phyloP scores from a whole-genome alignment of 2,329 filamentous ascomycete genomes.

The Colletotrichum coccodes region DNA sequence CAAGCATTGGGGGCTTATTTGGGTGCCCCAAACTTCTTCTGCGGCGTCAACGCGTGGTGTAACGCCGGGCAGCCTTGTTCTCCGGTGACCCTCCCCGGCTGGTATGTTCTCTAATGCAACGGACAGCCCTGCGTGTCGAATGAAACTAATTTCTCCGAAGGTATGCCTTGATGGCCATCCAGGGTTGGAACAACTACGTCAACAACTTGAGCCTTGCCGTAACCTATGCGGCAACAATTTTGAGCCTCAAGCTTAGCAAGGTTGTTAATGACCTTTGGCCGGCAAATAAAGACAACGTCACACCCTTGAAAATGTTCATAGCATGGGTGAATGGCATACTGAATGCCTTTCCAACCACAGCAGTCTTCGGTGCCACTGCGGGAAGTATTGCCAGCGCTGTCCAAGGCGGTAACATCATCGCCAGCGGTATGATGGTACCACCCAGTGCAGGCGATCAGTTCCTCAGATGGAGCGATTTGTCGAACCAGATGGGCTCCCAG shows the following conservation, averaged over 20 bases:
- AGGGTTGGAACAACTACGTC: conserved; percentile 33
- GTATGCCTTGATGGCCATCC: conserved; percentile 26
- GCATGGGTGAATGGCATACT: conserved; percentile 7
- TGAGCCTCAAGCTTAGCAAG: not conserved
- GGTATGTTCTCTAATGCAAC: conserved; percentile 1
- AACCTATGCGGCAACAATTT: not conserved
- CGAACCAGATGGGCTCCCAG: not conserved
- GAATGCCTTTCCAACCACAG: conserved; percentile 1
- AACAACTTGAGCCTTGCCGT: conserved; percentile 18
- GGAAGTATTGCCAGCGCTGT: not conserved
- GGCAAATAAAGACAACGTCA: not conserved
- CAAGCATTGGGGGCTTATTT: conserved; percentile 25
- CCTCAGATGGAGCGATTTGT: not conserved
- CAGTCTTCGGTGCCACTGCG: not conserved
- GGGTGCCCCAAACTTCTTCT: conserved; percentile 33
- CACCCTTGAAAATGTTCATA: not conserved
- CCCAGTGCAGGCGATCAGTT: not conserved
- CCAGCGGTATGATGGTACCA: not conserved
- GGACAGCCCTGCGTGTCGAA: not conserved
- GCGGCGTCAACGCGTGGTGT: conserved; percentile 25
- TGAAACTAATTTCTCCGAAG: not conserved
- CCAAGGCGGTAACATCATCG: not conserved
- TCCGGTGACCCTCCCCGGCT: conserved; percentile 26
- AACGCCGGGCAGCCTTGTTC: conserved; percentile 33
- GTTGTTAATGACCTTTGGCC: conserved; percentile 9